Base-by-base conservation (phyloP, 2,329 filamentous ascomycete genomes). In the Epichloe uncinata region DNA sequence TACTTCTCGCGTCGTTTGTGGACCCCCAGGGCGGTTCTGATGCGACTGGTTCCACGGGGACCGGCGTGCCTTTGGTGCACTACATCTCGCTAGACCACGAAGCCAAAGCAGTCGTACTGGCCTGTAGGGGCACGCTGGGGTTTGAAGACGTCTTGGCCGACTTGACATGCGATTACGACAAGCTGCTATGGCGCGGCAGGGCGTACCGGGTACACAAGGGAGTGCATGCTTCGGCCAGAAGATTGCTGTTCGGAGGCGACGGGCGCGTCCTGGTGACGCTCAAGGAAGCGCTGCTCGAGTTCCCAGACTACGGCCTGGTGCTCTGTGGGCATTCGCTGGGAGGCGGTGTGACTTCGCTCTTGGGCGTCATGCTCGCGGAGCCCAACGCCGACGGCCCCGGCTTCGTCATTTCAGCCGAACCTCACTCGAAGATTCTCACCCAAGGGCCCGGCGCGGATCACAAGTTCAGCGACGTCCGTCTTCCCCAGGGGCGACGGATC, bases 141-240 rank as follows among this genome's bases (percentile, higher is more conserved):
- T 86, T 87, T 53, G 83, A 87, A 57, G 84, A 87, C 59, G 77
- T 87, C 22, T 66, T 87, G 36, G 82, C 82, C 0, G 84, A 87
- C 58, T 78, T 87, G 75, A 82, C 82, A 33, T 87, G 83, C 63
- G 83, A 85, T 44, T 87, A 86, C 54, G 82, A 85, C 56, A 73
- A 81, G 49, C 66, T 85, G 9, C 54, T 69, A 5, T 83, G 84
- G 81, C 73, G 79, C 51, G 81, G 80, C 15, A 75, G 73, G 51
- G 67, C 69, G 1, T 86, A 84, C 68, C 79, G 82, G 55, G 83
- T 87, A 0, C 84, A 87, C 64, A 86, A 86, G 61, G 84, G 84
- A 13, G 81, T 87, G 49, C 82, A 86, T 60, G 82, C 83, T 0
- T 86, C 83, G 1, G 84, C 84, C 4, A 73, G 77, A 18, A 75